Conservation (phyloP, 1,139 yeast species). For the Pichia sp. region DNA sequence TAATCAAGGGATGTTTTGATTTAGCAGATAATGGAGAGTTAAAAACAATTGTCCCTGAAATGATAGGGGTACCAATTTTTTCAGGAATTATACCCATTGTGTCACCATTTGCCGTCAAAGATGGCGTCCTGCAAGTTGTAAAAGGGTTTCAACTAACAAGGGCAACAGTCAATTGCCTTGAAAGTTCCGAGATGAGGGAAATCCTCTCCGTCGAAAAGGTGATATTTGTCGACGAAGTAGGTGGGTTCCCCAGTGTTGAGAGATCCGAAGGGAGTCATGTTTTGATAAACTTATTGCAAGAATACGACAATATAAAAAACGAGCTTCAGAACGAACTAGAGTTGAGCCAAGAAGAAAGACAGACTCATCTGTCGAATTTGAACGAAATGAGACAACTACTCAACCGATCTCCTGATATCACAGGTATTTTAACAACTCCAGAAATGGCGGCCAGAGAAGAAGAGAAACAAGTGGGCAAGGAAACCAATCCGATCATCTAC, state of each 20-base stretch:
- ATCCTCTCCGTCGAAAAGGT: constrained; percentile 68
- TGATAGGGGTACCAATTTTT: constrained; percentile 35
- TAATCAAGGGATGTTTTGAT: constrained; percentile 36
- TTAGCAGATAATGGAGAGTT: constrained; percentile 16
- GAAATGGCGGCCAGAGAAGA: constrained; percentile 39
- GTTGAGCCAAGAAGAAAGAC: constrained; percentile 41
- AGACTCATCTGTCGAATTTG: constrained; percentile 52
- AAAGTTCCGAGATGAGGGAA: constrained; percentile 22
- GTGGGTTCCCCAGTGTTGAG: constrained; percentile 89
- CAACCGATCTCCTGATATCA: constrained; percentile 41
- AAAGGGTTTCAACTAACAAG: constrained; percentile 36
- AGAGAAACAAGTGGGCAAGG: constrained; percentile 63
- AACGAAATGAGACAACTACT: constrained; percentile 47
- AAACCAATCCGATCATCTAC: constrained; percentile 77
- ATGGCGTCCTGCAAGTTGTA: constrained; percentile 34
- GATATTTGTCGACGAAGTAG: constrained; percentile 70
- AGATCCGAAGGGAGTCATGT: constrained; percentile 83
- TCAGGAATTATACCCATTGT: constrained; percentile 54
- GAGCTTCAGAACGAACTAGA: constrained; percentile 55
- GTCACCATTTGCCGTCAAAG: constrained; percentile 52
- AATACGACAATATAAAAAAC: constrained; percentile 58
- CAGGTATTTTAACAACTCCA: constrained; percentile 53
- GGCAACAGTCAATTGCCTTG: constrained; percentile 33
- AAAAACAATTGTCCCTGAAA: constrained; percentile 33
- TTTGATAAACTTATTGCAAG: constrained; percentile 80